phyloP scores from a whole-genome alignment of 2,329 filamentous ascomycete genomes.

The Fusarium sp. region DNA sequence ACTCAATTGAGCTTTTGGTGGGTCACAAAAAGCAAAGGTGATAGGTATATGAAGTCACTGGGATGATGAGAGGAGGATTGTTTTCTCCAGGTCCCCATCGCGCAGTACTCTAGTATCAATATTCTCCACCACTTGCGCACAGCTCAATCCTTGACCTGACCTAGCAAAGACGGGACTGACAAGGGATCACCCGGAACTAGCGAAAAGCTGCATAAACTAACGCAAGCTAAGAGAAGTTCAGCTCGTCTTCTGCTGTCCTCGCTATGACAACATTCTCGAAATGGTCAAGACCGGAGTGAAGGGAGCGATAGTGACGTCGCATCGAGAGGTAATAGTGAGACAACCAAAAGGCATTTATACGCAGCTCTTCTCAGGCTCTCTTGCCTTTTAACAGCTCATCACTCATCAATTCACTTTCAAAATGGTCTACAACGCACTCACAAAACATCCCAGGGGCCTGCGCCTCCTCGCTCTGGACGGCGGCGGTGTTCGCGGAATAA shows the following conservation, averaged over 20 bases:
- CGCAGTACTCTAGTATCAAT: neutral
- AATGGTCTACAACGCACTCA: constrained; percentile 5
- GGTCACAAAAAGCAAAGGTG: neutral
- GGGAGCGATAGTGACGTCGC: neutral
- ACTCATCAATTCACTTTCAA: neutral
- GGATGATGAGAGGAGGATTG: neutral
- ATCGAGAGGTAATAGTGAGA: neutral
- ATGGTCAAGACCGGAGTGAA: neutral
- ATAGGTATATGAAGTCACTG: too few species aligned
- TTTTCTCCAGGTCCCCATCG: neutral
- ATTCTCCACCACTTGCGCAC: neutral
- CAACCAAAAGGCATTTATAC: neutral
- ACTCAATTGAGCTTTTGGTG: neutral
- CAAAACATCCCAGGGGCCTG: constrained; percentile 1
- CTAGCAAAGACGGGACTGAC: neutral
- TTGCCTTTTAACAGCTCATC: too few species aligned
- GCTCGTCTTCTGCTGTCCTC: neutral
- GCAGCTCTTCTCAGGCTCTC: neutral
- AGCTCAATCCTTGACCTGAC: too few species aligned
- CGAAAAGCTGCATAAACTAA: neutral
- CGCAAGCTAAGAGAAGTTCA: neutral
- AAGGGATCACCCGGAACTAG: constrained; percentile 1
- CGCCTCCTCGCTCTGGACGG: constrained; percentile 7
- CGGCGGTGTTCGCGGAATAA: constrained; percentile 12
- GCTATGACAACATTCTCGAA: neutral